A percentile compares a stretch with the other conserved stretches of the same genome.
Evolutionary conservation across 176 grass and related monocot genomes (phyloP).

Genomic region (Eragrostis nindensis): DNA sequence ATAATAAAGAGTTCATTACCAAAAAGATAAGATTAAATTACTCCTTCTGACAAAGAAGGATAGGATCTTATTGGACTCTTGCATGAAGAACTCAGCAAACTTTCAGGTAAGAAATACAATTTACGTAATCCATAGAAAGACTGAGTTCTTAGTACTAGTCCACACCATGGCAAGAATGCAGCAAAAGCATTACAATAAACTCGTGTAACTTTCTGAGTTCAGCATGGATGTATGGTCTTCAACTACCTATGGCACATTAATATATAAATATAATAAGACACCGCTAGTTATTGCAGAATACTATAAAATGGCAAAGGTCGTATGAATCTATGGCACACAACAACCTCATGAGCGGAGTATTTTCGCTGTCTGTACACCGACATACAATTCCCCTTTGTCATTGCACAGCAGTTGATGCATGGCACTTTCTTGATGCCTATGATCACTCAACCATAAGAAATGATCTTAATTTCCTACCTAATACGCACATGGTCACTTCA

Average conservation of each 20-base stretch:
- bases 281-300: neutral
- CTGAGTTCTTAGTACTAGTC: slow-evolving; percentile 2
- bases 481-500: slow-evolving; percentile 44
- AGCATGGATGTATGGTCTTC: slow-evolving; percentile 29
- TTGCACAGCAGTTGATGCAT: slow-evolving; percentile 9
- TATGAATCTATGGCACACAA: slow-evolving; percentile 21
- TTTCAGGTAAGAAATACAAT: slow-evolving; percentile 6
- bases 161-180: slow-evolving; percentile 9
- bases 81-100: neutral
- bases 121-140: slow-evolving; percentile 20
- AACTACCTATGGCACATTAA: slow-evolving; percentile 4
- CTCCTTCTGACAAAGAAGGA: neutral
- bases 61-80: slow-evolving; percentile 26
- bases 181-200: slow-evolving; percentile 20
- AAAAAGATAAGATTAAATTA: neutral
- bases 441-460: slow-evolving; percentile 29
- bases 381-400: slow-evolving; percentile 3
- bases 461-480: slow-evolving; percentile 50
- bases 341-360: slow-evolving; percentile 24
- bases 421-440: slow-evolving; percentile 21
- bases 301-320: slow-evolving; percentile 27
- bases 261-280: slow-evolving; percentile 14
- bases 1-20: neutral
- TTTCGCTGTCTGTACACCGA: slow-evolving; percentile 6
- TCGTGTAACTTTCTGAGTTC: slow-evolving; percentile 43